These are phyloP conservation scores for Globisporangium abappressorium DNA, from an alignment of 352 stramenopile species.

Conservation along the genomic window DNA sequence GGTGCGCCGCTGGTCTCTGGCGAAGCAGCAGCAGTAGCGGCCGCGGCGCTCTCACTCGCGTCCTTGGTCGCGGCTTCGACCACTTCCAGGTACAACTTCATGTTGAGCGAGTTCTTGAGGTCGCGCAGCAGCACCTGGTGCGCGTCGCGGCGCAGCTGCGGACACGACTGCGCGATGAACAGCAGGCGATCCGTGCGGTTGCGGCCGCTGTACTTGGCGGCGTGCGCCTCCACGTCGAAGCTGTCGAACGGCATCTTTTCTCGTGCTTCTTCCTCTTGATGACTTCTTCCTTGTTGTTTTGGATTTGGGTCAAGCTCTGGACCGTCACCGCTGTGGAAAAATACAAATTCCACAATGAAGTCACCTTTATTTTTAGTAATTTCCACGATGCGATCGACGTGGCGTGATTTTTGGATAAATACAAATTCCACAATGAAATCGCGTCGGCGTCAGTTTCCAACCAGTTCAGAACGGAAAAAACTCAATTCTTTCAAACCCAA, in stretches of 20 bases:
- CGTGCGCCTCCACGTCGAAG: constrained; percentile 83
- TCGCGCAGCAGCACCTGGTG: constrained; percentile 52
- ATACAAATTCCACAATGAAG: too few species aligned
- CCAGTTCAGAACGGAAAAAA: too few species aligned
- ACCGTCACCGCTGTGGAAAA: too few species aligned
- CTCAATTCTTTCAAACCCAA: too few species aligned
- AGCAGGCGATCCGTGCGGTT: constrained; percentile 75
- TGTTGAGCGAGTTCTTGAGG: constrained; percentile 63
- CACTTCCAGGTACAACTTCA: constrained; percentile 65
- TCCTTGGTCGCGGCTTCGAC: constrained; percentile 34
- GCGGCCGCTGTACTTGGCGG: constrained; percentile 77
- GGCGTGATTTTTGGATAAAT: too few species aligned
- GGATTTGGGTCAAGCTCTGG: not conserved
- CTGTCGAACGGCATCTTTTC: constrained; percentile 30
- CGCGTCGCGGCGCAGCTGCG: constrained; percentile 46
- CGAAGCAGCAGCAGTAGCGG: not conserved
- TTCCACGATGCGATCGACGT: too few species aligned
- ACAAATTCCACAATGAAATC: too few species aligned
- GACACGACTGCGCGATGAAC: constrained; percentile 59
- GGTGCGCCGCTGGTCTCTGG: constrained; percentile 26
- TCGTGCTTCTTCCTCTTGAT: constrained; percentile 1
- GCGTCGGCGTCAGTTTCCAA: too few species aligned
- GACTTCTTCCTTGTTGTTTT: constrained; percentile 16
- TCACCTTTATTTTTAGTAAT: too few species aligned
- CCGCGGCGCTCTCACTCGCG: constrained; percentile 4